A percentile compares a stretch with the other conserved stretches of the same genome.
These are phyloP conservation scores for Exidia glandulosa DNA, from an alignment of 768 basidiomycete genomes.

Conservation along the genomic window DNA sequence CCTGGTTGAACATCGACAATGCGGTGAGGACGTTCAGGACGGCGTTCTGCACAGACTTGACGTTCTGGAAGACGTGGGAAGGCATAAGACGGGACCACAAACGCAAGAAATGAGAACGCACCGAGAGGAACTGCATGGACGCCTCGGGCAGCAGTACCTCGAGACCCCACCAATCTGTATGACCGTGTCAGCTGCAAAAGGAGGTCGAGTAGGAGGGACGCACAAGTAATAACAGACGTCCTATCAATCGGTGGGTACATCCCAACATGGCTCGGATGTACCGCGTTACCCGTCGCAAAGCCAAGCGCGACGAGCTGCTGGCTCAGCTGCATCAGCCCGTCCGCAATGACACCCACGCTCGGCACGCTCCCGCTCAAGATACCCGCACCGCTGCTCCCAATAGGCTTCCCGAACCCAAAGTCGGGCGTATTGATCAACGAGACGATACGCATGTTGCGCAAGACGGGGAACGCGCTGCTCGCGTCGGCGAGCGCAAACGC, in stretches of 20 bases:
- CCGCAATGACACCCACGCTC: conserved; percentile 57
- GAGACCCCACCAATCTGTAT: conserved; percentile 81
- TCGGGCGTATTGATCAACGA: conserved; percentile 49
- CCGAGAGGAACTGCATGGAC: conserved; percentile 47
- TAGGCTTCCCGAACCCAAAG: conserved; percentile 62
- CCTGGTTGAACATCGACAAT: conserved; percentile 54
- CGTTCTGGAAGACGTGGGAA: conserved; percentile 38
- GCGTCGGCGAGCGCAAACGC: conserved; percentile 16
- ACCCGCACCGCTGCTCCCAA: conserved; percentile 44
- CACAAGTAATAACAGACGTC: conserved; percentile 71
- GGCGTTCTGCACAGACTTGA: conserved; percentile 47
- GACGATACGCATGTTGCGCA: conserved; percentile 53
- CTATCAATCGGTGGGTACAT: conserved; percentile 61
- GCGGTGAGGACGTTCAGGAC: conserved; percentile 70
- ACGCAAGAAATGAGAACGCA: conserved; percentile 20
- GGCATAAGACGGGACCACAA: background rate
- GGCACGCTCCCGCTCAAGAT: conserved; percentile 67
- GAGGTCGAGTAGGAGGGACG: conserved; percentile 16
- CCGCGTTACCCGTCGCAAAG: conserved; percentile 56
- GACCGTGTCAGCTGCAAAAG: background rate
- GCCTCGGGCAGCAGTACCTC: conserved; percentile 69
- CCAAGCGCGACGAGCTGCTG: conserved; percentile 70
- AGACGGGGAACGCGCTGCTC: conserved; percentile 32
- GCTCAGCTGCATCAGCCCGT: conserved; percentile 59
- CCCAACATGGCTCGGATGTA: conserved; percentile 60